Percentiles rank a stretch among this genome's conserved stretches.
Conservation (phyloP, 495 filamentous ascomycete species). For the Neurospora sp. region DNA sequence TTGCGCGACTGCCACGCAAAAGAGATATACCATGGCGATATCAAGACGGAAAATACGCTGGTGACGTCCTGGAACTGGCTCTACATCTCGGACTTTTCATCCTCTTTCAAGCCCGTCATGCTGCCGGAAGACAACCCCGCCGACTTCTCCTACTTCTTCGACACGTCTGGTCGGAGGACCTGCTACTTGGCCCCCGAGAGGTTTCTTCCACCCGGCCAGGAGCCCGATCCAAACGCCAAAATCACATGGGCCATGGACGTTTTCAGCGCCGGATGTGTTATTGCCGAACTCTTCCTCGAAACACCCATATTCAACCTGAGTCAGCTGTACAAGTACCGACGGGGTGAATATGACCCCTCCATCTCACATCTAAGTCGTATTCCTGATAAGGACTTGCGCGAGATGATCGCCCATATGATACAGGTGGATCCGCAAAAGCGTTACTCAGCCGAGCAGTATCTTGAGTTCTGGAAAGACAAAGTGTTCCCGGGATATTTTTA, state of each 20-base stretch:
- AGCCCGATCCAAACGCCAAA: slow-evolving; percentile 47
- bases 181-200: slow-evolving; percentile 95
- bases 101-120: slow-evolving; percentile 89
- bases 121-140: slow-evolving; percentile 95
- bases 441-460: slow-evolving; percentile 88
- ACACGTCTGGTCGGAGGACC: slow-evolving; percentile 82
- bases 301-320: slow-evolving; percentile 84
- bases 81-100: slow-evolving; percentile 91
- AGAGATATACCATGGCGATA: slow-evolving; percentile 94
- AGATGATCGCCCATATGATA: slow-evolving; percentile 91
- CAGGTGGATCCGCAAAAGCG: slow-evolving; percentile 82
- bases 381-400: slow-evolving; percentile 74
- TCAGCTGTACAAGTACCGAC: slow-evolving; percentile 88
- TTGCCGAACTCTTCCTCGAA: slow-evolving; percentile 96
- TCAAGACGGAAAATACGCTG: slow-evolving; percentile 93
- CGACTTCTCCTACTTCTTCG: slow-evolving; percentile 96
- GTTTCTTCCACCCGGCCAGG: slow-evolving; percentile 63
- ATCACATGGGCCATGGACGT: slow-evolving; percentile 93
- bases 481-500: slow-evolving; percentile 95
- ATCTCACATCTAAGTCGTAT: slow-evolving; percentile 74
- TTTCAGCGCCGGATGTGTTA: slow-evolving; percentile 94
- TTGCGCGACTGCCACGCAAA: slow-evolving; percentile 84
- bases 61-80: slow-evolving; percentile 99
- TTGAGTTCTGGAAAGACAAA: slow-evolving; percentile 84
- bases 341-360: slow-evolving; percentile 82